A percentile compares a stretch with the other conserved stretches of the same genome.
These are phyloP conservation scores for Radiomyces spectabilis DNA, from an alignment of 192 early-diverging fungal species.

Conservation along the genomic window DNA sequence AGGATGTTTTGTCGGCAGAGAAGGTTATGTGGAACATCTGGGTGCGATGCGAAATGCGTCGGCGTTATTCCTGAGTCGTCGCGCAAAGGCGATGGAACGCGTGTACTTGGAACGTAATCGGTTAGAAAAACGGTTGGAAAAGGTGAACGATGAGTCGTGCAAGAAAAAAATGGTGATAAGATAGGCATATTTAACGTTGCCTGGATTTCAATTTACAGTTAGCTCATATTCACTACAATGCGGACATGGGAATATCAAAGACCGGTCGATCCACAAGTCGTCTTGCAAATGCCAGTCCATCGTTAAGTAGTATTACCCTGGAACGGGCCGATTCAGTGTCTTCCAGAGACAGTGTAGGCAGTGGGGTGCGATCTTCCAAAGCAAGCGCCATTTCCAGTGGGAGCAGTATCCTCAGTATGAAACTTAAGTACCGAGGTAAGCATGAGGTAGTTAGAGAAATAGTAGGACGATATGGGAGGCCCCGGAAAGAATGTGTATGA, in stretches of 20 bases:
- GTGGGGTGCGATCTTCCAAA: slow-evolving; percentile 9
- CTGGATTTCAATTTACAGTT: slow-evolving; percentile 7
- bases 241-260: slow-evolving; percentile 2
- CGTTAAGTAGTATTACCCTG: neutral
- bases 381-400: slow-evolving; percentile 2
- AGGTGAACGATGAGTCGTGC: slow-evolving; percentile 27
- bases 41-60: slow-evolving; percentile 40
- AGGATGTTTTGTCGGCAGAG: slow-evolving; percentile 37
- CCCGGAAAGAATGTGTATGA: no score
- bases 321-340: slow-evolving; percentile 16
- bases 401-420: slow-evolving; percentile 23
- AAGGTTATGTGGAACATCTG: slow-evolving; percentile 33
- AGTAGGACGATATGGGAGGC: no score
- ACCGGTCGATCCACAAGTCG: neutral
- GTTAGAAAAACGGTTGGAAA: slow-evolving; percentile 68
- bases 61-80: slow-evolving; percentile 35
- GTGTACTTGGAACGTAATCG: slow-evolving; percentile 65
- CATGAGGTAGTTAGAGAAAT: neutral
- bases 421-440: slow-evolving; percentile 23
- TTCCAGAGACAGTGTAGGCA: slow-evolving; percentile 21
- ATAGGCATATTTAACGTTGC: no score
- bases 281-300: neutral
- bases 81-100: slow-evolving; percentile 44
- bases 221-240: slow-evolving; percentile 16
- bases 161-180: neutral